Percentiles rank a stretch among this genome's conserved stretches.
Evolutionary conservation across 2,329 filamentous ascomycete species (phyloP).

Genomic region (Aspergillus alliaceus): DNA sequence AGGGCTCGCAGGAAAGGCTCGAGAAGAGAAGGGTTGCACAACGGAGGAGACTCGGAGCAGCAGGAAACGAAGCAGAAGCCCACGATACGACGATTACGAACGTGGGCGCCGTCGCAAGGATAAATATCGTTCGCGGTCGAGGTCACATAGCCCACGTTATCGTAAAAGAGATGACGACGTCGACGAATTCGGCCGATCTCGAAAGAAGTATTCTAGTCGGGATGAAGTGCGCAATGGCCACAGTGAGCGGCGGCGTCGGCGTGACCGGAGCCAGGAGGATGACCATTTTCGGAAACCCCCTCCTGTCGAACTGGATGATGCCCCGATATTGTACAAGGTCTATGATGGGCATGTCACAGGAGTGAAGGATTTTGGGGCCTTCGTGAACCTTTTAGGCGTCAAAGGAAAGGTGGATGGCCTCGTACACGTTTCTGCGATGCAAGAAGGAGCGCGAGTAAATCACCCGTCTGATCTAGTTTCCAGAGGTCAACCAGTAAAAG

Average conservation of each 20-base stretch:
- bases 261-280: slow-evolving; percentile 46
- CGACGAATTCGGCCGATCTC: slow-evolving; percentile 59
- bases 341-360: slow-evolving; percentile 90
- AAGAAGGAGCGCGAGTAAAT: slow-evolving; percentile 80
- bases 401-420: slow-evolving; percentile 87
- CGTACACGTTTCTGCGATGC: slow-evolving; percentile 89
- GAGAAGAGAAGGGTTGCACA: slow-evolving; percentile 33
- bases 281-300: slow-evolving; percentile 67
- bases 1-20: slow-evolving; percentile 69
- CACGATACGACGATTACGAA: slow-evolving; percentile 50
- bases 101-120: slow-evolving; percentile 46
- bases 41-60: slow-evolving; percentile 38
- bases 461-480: slow-evolving; percentile 87
- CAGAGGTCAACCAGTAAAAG: slow-evolving; percentile 79
- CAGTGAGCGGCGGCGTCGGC: slow-evolving; percentile 43
- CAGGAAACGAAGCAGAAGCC: slow-evolving; percentile 57
- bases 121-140: slow-evolving; percentile 51
- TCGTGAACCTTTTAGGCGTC: slow-evolving; percentile 87
- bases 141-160: slow-evolving; percentile 47
- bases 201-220: slow-evolving; percentile 39
- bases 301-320: slow-evolving; percentile 74
- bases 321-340: slow-evolving; percentile 78
- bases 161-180: slow-evolving; percentile 52
- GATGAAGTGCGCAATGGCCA: slow-evolving; percentile 44
- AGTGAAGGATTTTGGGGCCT: slow-evolving; percentile 92